Evolutionary conservation across 129 eudicot genomes (phyloP), one percentile per base, ranked within the genome.

Genomic region (Saussurea involucrata): DNA sequence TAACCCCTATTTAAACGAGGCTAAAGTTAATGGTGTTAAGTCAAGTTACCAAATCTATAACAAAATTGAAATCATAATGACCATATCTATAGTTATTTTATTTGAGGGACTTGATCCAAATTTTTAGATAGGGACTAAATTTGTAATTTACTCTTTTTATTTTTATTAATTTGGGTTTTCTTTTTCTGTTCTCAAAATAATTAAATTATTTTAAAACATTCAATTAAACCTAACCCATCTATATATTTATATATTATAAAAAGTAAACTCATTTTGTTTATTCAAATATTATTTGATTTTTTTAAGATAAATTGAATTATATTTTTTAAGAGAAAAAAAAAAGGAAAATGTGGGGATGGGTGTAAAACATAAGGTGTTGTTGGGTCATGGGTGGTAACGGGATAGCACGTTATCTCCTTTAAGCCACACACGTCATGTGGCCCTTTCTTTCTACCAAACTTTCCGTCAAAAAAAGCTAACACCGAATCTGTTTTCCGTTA

Each of bases 351-450:
- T 49, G 65, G 68, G 13, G 21, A 64, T 32, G 4, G 78, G 60
- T 63, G 78, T 72, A 63, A 79, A 78, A 70, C 77, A 71, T 33
- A 79, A 79, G 77, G 42, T 32, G 22, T 76, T 49, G 76, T 78
- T 71, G n/a, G n/a, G n/a, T n/a, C n/a, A n/a, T n/a, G 61, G 78
- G 71, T 24, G 72, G 60, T 77, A 77, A 77, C 22, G 60, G 44
- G 82, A 70, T 73, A 80, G 78, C 78, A 80, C 83, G 79, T 80
- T 80, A 80, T 66, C 83, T 66, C 24, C 46, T 80, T 73, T 80
- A 80, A 80, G 78, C 83, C 79, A 80, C 75, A 80, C 78, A 80
- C 63, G 78, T 73, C 68, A 73, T 37, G 61, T 73, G 53, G 32
- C 53, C 53, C 72, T n/a, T 29, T 37, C 57, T 9, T 65, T 6